These are phyloP conservation scores for Colletotrichum chlorophyti DNA, from an alignment of 2,329 filamentous ascomycete genomes.

Conservation along the genomic window DNA sequence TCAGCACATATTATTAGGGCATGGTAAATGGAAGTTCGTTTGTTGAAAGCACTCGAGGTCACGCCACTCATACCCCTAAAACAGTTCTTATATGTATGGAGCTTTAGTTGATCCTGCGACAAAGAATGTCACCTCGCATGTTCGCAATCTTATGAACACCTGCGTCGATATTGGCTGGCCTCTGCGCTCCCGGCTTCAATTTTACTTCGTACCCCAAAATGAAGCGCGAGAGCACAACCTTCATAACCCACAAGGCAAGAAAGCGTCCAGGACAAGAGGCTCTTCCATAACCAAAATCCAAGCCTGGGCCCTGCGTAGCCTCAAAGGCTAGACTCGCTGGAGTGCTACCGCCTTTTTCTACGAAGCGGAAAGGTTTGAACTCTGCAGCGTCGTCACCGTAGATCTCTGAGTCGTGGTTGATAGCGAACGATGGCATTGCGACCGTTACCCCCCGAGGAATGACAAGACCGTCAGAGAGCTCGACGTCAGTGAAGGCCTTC, in stretches of 20 bases:
- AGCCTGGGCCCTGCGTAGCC: not conserved
- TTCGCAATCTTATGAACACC: slow-evolving; percentile 9
- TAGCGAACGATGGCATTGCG: slow-evolving; percentile 3
- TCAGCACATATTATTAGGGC: no score
- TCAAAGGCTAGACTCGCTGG: not conserved
- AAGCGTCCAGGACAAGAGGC: slow-evolving; percentile 4
- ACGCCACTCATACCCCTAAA: no score
- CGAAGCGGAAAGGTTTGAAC: slow-evolving; percentile 5
- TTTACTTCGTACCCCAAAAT: not conserved
- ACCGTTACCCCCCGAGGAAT: slow-evolving; percentile 4
- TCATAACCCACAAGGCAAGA: slow-evolving; percentile 6
- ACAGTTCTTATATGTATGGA: not conserved
- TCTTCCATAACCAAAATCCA: slow-evolving; percentile 6
- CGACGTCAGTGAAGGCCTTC: not conserved
- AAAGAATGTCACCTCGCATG: not conserved
- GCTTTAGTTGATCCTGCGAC: no score
- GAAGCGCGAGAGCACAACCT: slow-evolving; percentile 5
- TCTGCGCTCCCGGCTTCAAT: not conserved
- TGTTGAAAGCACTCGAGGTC: no score
- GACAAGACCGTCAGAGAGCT: not conserved
- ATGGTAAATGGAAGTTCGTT: no score
- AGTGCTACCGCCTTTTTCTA: not conserved
- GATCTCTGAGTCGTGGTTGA: not conserved
- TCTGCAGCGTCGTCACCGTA: not conserved
- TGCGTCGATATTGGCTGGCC: not conserved